phyloP scores from a whole-genome alignment of 2,329 filamentous ascomycete genomes.

The Penicillium sp. region DNA sequence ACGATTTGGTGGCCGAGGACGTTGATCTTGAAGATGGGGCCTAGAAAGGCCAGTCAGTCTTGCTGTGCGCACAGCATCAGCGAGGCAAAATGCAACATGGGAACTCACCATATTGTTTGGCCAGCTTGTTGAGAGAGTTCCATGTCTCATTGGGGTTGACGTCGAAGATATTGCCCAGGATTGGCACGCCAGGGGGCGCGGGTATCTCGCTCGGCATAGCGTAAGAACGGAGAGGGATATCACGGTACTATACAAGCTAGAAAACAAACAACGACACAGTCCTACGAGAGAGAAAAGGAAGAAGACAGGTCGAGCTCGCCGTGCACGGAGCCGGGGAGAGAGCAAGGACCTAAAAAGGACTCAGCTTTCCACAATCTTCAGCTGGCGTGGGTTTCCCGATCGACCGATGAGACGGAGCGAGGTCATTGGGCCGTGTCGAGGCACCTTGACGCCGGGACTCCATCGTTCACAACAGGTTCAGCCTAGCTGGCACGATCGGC shows the following conservation, averaged over 20 bases:
- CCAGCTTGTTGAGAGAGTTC: slow-evolving; percentile 51
- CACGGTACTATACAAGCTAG: slow-evolving; percentile 6
- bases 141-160: slow-evolving; percentile 51
- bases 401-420: slow-evolving; percentile 19
- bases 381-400: slow-evolving; percentile 15
- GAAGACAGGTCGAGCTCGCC: not conserved
- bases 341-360: slow-evolving; percentile 9
- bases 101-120: slow-evolving; percentile 48
- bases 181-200: slow-evolving; percentile 49
- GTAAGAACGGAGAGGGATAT: slow-evolving; percentile 3
- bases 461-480: slow-evolving; percentile 22
- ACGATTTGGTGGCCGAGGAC: slow-evolving; percentile 48
- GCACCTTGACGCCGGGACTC: too few species aligned
- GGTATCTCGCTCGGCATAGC: slow-evolving; percentile 40
- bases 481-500: slow-evolving; percentile 24
- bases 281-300: slow-evolving; percentile 3
- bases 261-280: not conserved
- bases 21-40: slow-evolving; percentile 59
- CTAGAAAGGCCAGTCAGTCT: slow-evolving; percentile 33
- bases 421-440: slow-evolving; percentile 10
- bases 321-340: slow-evolving; percentile 1
- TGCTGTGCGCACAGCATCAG: too few species aligned
- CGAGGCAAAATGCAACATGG: slow-evolving; percentile 4
- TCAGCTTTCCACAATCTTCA: slow-evolving; percentile 19
- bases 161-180: slow-evolving; percentile 55